Evolutionary conservation across 73 alveolate genomes (phyloP).

Genomic region (Tetrahymena elliotti): DNA sequence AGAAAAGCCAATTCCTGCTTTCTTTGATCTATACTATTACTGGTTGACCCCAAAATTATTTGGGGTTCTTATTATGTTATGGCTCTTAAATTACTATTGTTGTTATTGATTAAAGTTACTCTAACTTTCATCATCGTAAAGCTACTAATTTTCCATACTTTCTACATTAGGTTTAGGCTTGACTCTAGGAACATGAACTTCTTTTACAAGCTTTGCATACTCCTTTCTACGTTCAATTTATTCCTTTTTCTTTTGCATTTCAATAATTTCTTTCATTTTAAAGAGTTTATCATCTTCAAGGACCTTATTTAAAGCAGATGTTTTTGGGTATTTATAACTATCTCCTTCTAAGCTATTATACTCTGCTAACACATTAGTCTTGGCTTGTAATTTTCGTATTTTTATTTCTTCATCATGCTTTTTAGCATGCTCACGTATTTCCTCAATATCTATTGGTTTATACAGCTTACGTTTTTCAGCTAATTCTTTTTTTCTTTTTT

Average conservation of each 20-base stretch:
- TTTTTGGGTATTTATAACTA: background rate
- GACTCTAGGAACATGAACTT: background rate
- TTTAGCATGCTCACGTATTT: constrained; percentile 25
- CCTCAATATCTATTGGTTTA: constrained; percentile 21
- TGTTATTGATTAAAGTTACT: background rate
- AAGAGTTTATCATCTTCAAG: background rate
- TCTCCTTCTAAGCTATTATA: background rate
- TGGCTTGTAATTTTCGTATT: background rate
- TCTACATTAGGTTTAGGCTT: background rate
- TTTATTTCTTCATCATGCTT: constrained; percentile 33
- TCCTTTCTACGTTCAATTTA: background rate
- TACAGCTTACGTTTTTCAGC: constrained; percentile 32
- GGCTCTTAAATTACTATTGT: background rate
- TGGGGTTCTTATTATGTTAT: background rate
- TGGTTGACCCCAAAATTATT: background rate
- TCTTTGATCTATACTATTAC: background rate
- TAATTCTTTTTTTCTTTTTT: constrained; percentile 22
- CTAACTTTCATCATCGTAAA: background rate
- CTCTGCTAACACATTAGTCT: background rate
- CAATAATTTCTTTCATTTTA: background rate
- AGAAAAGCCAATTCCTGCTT: background rate
- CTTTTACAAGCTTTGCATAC: background rate
- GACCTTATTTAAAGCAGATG: background rate
- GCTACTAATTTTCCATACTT: background rate
- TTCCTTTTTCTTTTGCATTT: background rate